These are phyloP conservation scores for Ochetophila trinervis DNA, from an alignment of 306 rosid species.

Conservation along the genomic window DNA sequence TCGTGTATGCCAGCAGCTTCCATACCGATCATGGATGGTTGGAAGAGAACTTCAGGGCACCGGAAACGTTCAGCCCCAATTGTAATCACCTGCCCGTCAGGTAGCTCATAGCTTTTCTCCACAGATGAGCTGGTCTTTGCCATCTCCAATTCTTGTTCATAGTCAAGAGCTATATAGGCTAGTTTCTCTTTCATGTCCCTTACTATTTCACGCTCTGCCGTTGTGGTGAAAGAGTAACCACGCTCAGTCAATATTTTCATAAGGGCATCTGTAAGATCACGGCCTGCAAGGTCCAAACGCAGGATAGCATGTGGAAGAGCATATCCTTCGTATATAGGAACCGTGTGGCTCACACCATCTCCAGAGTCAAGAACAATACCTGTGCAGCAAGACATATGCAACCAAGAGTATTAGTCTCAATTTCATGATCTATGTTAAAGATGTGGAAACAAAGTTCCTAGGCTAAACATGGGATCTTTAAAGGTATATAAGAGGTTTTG, in stretches of 20 bases:
- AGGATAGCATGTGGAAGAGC: constrained; percentile 98
- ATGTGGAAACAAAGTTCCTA: no score
- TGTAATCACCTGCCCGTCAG: constrained; percentile 96
- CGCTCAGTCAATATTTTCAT: constrained; percentile 99
- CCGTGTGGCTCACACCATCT: constrained; percentile 99
- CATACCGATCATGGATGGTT: constrained; percentile 98
- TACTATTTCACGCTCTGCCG: constrained; percentile 96
- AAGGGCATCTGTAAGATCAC: constrained; percentile 92
- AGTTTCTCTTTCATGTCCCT: constrained; percentile 92
- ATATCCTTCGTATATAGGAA: constrained; percentile 95
- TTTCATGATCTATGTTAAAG: not conserved
- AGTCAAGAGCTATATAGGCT: constrained; percentile 91
- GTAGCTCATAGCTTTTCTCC: constrained; percentile 94
- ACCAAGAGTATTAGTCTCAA: constrained; percentile 8
- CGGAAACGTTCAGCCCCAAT: constrained; percentile 92
- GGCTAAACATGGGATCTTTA: no score
- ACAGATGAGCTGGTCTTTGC: constrained; percentile 83
- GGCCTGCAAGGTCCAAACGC: constrained; percentile 95
- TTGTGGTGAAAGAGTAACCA: constrained; percentile 93
- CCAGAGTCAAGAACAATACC: constrained; percentile 96
- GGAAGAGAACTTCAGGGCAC: constrained; percentile 98
- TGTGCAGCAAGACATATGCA: constrained; percentile 22
- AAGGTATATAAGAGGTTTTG: no score
- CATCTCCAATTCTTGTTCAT: constrained; percentile 87
- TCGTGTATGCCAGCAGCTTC: constrained; percentile 93